These are phyloP conservation scores for Candida ulmi DNA, from an alignment of 805 yeast genomes.

Conservation along the genomic window DNA sequence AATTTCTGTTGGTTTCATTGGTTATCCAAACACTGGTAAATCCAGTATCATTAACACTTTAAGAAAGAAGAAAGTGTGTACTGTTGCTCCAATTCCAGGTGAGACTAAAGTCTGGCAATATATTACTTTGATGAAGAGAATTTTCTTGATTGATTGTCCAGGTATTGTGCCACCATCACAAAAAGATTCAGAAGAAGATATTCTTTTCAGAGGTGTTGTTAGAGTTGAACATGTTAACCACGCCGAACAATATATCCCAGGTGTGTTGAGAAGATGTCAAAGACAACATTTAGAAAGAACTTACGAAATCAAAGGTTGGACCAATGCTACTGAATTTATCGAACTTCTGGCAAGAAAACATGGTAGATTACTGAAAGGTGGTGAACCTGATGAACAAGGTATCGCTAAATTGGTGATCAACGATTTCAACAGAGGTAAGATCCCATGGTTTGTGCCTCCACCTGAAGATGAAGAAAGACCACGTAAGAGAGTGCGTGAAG, in stretches of 20 bases:
- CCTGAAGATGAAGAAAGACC: conserved; percentile 60
- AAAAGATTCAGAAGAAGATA: conserved; percentile 87
- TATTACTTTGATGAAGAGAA: conserved; percentile 93
- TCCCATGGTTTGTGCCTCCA: conserved; percentile 97
- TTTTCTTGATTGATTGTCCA: conserved; percentile 95
- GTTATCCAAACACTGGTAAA: conserved; percentile 96
- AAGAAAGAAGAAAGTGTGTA: conserved; percentile 92
- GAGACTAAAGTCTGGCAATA: conserved; percentile 99
- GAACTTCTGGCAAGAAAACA: conserved; percentile 89
- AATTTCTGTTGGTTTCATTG: conserved; percentile 94
- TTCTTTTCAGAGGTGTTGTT: conserved; percentile 92
- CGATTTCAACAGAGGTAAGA: conserved; percentile 95
- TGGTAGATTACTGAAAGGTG: conserved; percentile 92
- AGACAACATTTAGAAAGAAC: conserved; percentile 90
- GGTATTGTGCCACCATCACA: conserved; percentile 97
- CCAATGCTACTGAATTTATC: conserved; percentile 67
- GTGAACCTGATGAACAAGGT: conserved; percentile 95
- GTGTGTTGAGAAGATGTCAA: conserved; percentile 78
- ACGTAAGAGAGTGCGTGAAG: conserved; percentile 24
- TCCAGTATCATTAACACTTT: conserved; percentile 91
- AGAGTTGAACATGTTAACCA: conserved; percentile 96
- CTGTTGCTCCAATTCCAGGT: conserved; percentile 98
- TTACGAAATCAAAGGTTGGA: conserved; percentile 92
- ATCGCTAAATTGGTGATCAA: conserved; percentile 85
- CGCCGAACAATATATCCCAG: conserved; percentile 95